Conservation (phyloP, 2,329 filamentous ascomycete genomes). For the Phoma sp. region DNA sequence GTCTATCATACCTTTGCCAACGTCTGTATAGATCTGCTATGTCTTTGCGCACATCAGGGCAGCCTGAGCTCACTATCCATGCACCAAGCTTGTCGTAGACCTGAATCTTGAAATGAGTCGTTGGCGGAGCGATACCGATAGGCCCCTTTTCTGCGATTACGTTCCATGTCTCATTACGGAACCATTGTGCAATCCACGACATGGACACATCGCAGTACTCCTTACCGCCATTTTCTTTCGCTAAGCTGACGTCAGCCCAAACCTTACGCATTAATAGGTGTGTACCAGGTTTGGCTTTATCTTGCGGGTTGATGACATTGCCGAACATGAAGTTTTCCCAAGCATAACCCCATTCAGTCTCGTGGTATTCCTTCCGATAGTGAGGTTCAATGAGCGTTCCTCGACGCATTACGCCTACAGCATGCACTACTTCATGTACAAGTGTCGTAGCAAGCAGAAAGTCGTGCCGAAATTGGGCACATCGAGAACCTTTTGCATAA, state of each 20-base stretch:
- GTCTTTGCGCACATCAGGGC: slow-evolving; percentile 21
- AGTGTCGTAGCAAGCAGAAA: slow-evolving; percentile 42
- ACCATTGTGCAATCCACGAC: slow-evolving; percentile 47
- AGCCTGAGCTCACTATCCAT: slow-evolving; percentile 30
- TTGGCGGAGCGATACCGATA: slow-evolving; percentile 28
- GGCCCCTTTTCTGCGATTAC: slow-evolving; percentile 31
- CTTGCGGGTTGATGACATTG: slow-evolving; percentile 41
- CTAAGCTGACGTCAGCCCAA: slow-evolving; percentile 31
- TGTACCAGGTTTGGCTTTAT: slow-evolving; percentile 25
- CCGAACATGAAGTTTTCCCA: slow-evolving; percentile 50
- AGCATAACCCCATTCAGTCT: slow-evolving; percentile 43
- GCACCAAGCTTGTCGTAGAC: slow-evolving; percentile 18
- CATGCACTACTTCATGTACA: slow-evolving; percentile 47
- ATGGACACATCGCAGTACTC: slow-evolving; percentile 43
- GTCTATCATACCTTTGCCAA: neutral
- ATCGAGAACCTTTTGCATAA: slow-evolving; percentile 30
- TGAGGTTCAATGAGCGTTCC: slow-evolving; percentile 38
- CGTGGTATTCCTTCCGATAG: slow-evolving; percentile 33
- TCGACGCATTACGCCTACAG: slow-evolving; percentile 42
- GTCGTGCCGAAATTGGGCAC: slow-evolving; percentile 44
- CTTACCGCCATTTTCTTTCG: slow-evolving; percentile 31
- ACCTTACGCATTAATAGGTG: slow-evolving; percentile 37
- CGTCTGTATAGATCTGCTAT: slow-evolving; percentile 6
- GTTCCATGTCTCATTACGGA: slow-evolving; percentile 44
- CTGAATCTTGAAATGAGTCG: slow-evolving; percentile 34